phyloP scores from a whole-genome alignment of 2,329 filamentous ascomycete genomes.

The Colletotrichum zoysiae region DNA sequence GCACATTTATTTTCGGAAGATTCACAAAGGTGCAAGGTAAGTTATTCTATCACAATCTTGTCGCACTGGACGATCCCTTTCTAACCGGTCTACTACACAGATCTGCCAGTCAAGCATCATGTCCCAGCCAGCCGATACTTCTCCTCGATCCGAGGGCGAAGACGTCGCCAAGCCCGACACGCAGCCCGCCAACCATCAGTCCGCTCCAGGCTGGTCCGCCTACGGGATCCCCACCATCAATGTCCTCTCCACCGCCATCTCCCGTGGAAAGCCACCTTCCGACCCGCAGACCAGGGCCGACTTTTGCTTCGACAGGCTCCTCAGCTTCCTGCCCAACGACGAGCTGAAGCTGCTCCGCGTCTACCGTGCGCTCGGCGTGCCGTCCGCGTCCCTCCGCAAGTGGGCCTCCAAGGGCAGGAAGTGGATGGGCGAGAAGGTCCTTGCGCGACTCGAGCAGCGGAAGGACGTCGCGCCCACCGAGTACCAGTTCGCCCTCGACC shows the following conservation, averaged over 20 bases:
- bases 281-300: constrained; percentile 4
- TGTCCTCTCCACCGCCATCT: neutral
- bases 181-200: neutral
- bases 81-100: no score
- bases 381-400: neutral
- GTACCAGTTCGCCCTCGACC: neutral
- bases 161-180: neutral
- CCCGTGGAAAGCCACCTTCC: neutral
- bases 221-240: constrained; percentile 2
- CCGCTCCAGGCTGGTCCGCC: neutral
- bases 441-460: neutral
- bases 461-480: neutral
- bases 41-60: neutral
- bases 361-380: neutral
- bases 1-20: neutral
- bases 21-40: neutral
- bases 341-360: neutral
- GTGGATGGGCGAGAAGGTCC: neutral
- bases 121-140: neutral
- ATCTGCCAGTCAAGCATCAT: neutral
- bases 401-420: neutral
- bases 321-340: neutral
- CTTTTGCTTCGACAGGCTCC: constrained; percentile 19
- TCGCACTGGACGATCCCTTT: no score
- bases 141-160: neutral